Evolutionary conservation across 495 filamentous ascomycete species (phyloP).

Genomic region (Daldinia loculata): DNA sequence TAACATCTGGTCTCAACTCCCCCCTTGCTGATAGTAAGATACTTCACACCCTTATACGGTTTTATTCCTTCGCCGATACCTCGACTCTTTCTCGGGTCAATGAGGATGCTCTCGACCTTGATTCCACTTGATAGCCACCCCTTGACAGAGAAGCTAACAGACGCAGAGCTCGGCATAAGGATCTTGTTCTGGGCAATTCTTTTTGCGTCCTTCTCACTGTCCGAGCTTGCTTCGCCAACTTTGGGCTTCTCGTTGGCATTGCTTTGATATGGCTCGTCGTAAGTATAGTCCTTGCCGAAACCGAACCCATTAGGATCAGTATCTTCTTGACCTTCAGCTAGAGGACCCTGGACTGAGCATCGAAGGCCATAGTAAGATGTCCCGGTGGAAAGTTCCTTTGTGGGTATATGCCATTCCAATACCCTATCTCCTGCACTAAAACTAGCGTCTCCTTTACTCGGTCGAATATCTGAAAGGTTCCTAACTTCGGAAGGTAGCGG

Average conservation of each 20-base stretch:
- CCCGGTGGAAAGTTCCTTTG: conserved; percentile 69
- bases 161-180: conserved; percentile 90
- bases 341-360: conserved; percentile 78
- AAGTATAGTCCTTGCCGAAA: conserved; percentile 65
- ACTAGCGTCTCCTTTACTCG: conserved; percentile 83
- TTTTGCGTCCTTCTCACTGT: conserved; percentile 56
- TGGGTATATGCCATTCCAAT: conserved; percentile 86
- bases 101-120: conserved; percentile 84
- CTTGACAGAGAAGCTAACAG: conserved; percentile 88
- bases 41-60: conserved; percentile 99
- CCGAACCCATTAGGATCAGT: conserved; percentile 59
- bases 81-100: conserved; percentile 85
- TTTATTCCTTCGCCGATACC: conserved; percentile 88
- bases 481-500: conserved; percentile 83
- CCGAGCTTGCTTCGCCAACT: conserved; percentile 52
- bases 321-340: conserved; percentile 69
- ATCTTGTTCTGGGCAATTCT: conserved; percentile 75
- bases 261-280: conserved; percentile 67
- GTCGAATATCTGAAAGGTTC: conserved; percentile 85
- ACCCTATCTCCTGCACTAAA: conserved; percentile 74
- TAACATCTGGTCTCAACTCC: conserved; percentile 84
- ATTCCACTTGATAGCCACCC: conserved; percentile 96
- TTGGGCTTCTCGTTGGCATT: conserved; percentile 47
- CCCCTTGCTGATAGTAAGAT: conserved; percentile 85
- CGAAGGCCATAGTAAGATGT: conserved; percentile 73